Evolutionary conservation across 805 yeast species (phyloP), one percentile per base, ranked within the genome.

Genomic region (Ogataea ramenticola): DNA sequence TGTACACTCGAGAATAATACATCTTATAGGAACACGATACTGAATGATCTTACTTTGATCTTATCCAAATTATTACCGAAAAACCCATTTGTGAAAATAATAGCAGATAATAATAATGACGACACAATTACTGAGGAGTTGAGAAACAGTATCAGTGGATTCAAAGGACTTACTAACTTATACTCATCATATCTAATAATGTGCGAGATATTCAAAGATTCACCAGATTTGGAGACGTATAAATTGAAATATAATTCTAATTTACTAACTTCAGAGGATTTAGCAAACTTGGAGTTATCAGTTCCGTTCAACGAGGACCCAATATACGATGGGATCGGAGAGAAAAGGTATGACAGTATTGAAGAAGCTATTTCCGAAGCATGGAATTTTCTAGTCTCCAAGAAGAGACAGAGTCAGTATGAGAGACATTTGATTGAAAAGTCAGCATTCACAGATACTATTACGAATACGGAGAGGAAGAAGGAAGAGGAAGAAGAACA

Each of bases 391-490:
- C 48, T 77, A 3, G 50, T 77, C 3, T 56, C 56, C 20, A 72
- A 75, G 49, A 69, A 73, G 48, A 65, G 67, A 43, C 77, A 74
- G 52, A 71, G 79, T 40, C 77, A 72, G 49, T 75, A 73, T 49
- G 79, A 77, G 47, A 51, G 80, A 36, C 51, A 64, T 15, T 51
- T 72, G 44, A 62, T 71, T 16, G 65, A 73, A 12, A 34, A 20
- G 19, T n/a, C 35, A n/a, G 6, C n/a, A 24, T 24, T 24, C 27
- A 24, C 10, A 7, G 10, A 24, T 24, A 7, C 27, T n/a, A n/a
- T n/a, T n/a, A n/a, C n/a, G 27, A 26, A 26, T 8, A 26, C 7
- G 27, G 10, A 26, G 27, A 26, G 10, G 27, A 26, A 26, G 32
- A 29, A 29, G 12, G 12, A 29, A 15, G n/a, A 29, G n/a, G n/a